Evolutionary conservation across 257 asterid genomes (phyloP), one percentile per base, ranked within the genome.

Genomic region (Lavandula angustifolia): DNA sequence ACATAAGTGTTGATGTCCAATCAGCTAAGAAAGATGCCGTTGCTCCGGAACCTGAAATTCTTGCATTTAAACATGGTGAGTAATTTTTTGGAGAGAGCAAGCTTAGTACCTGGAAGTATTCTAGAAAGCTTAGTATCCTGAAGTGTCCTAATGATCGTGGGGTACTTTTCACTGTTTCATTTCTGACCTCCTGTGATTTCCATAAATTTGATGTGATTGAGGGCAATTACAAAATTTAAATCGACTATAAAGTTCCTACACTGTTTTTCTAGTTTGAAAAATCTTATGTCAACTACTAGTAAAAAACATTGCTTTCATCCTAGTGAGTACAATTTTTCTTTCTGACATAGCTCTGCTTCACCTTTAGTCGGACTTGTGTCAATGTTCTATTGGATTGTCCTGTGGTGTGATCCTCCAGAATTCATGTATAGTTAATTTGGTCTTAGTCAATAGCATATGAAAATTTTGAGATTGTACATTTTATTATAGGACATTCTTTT

Each of bases 1-100:
- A 70, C 73, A 71, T 75, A 69, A 70, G 79, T 78, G 72, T 84
- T 49, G 87, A 80, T 74, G 84, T 76, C 76, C 85, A 77, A 75
- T 82, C 79, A 65, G 83, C 80, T 78, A 75, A 80, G 78, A 75
- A 73, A 73, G 81, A 77, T 67, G 76, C 46, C 17, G 66, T 79
- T 33, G 49, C 73, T 68, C 73, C 79, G 22, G 29, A 51, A 22
- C 76, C 58, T 54, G 75, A 77, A 69, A 43, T 34, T 56, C 62
- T 59, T 61, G 48, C 59, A 22, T 35, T 44, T 32, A 77, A 80
- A 77, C 60, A 60, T 49, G 84, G 97, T 89, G 66, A 82, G 84
- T 76, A 58, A 29, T 46, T 56, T 68, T 52, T 10, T 42, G 7
- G 62, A 13, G 43, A 54, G 49, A 44, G 49, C 40, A 52, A 17